Evolutionary conservation across 768 basidiomycete species (phyloP), one percentile per base, ranked within the genome.

Genomic region (Tylopilus subfusipes): DNA sequence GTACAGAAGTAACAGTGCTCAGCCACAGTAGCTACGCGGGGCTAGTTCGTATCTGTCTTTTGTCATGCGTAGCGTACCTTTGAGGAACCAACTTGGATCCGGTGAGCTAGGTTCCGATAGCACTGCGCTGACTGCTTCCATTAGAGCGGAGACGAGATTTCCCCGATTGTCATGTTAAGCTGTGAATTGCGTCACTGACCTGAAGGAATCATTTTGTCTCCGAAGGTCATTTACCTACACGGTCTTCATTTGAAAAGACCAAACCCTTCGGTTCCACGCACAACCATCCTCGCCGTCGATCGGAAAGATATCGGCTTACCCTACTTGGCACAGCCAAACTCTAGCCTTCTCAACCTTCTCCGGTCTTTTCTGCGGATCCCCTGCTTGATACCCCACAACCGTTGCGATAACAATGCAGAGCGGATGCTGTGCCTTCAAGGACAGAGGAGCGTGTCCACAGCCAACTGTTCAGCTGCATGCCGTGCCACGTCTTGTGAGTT

Each of bases 31-130:
- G 22, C 22, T 8, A n/a, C 5, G 42, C 42, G 50, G 54, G 16
- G 48, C 30, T 57, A 55, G 25, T 14, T 50, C 38, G 48, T 21
- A 52, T 50, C 50, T 21, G 33, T n/a, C 12, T 38, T 46, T 51
- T 45, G 21, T 14, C 42, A 18, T 47, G 27, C 12, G 4, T 36
- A 12, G 5, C 22, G 7, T 33, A 39, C 31, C 9, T 33, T 38
- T 27, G 31, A 9, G 5, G 29, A 39, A 42, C n/a, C 36, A 19
- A 19, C 29, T 9, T 31, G 30, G 10, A 31, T 13, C 30, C 8
- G 10, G 30, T 13, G 12, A 31, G 29, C 12, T 31, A 10, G 5
- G 8, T 10, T 31, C 10, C 30, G 30, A 31, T 31, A 31, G 5
- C 10, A 31, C 2, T 9, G 10, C 30, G 30, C 4, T 31, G 10